Evolutionary conservation across 129 eudicot genomes (phyloP), one percentile per base, ranked within the genome.

Genomic region (Glebionis coronaria): DNA sequence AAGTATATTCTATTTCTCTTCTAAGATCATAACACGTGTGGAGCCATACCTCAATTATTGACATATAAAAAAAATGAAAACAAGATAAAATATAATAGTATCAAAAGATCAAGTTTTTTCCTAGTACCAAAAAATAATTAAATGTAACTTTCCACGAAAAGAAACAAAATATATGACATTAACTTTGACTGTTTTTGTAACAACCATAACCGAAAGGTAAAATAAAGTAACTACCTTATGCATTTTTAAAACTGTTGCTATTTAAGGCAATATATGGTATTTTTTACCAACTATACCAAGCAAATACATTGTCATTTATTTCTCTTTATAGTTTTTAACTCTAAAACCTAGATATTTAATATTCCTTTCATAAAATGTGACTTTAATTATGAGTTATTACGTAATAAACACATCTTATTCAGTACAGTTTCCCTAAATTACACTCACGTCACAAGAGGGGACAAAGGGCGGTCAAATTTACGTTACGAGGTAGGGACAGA

Each of bases 141-240:
- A 31, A 31, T 31, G 40, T 0, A 35, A 35, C 44, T 58, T 70
- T 11, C 46, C 16, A 27, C 31, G 54, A 12, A 20, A 53, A 18
- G 9, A 57, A 44, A 23, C 40, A 35, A 35, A 35, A 38, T 4
- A 38, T 4, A 68, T 9, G 65, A 69, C 51, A 23, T 21, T 42
- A 16, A 47, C 28, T 58, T 70, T 46, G 75, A 70, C 75, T 46
- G 67, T 57, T 31, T 56, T 70, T 1, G 40, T 35, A 35, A 35
- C 40, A 1, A 35, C 40, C 40, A 5, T 35, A 35, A 35, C 40
- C 40, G 40, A 35, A 35, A 35, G 38, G 67, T 58, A n/a, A 58
- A 25, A 15, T 46, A 65, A 49, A 49, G 16, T 49, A 12, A 11
- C n/a, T 13, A 28, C 18, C 44, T 29, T 29, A 59, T n/a, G n/a